These are phyloP conservation scores for Heterobasidion irregulare DNA, from an alignment of 1,284 basidiomycete species.

Conservation along the genomic window DNA sequence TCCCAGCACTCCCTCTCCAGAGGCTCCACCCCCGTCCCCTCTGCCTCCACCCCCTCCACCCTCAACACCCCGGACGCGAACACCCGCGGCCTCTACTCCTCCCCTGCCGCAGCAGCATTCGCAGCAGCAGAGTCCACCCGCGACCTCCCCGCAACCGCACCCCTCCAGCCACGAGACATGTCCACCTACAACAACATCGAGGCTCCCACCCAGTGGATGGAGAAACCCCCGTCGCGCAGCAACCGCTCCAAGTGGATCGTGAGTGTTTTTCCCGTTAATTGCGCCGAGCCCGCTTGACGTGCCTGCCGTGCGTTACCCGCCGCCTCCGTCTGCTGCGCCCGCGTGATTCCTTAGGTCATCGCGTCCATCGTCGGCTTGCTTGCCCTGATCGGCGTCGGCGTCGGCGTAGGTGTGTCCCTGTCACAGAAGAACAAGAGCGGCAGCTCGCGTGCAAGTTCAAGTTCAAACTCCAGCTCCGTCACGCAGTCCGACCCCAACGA, in stretches of 20 bases:
- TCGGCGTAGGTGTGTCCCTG: constrained; percentile 45
- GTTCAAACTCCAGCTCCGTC: constrained; percentile 27
- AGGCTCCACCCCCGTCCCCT: not conserved
- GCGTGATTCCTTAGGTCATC: constrained; percentile 24
- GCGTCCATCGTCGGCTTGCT: constrained; percentile 34
- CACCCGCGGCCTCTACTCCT: constrained; percentile 14
- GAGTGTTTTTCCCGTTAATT: not conserved
- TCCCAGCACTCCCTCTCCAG: constrained; percentile 18
- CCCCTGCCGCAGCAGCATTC: constrained; percentile 7
- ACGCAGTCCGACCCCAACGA: constrained; percentile 45
- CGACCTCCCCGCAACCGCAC: not conserved
- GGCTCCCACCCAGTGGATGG: constrained; percentile 20
- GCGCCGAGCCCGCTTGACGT: too few relatives aligned
- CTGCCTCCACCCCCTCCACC: constrained; percentile 9
- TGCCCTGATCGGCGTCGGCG: constrained; percentile 37
- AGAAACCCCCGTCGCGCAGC: constrained; percentile 25
- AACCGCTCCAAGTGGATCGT: constrained; percentile 28
- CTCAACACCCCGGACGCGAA: constrained; percentile 13
- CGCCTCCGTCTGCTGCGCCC: not conserved
- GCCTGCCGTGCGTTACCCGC: not conserved
- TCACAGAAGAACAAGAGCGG: constrained; percentile 31
- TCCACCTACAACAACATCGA: constrained; percentile 16
- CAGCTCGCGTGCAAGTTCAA: constrained; percentile 6
- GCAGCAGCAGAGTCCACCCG: constrained; percentile 9
- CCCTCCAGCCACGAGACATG: constrained; percentile 1